Conservation (phyloP, 495 filamentous ascomycete genomes). For the Aspergillus biplanus region DNA sequence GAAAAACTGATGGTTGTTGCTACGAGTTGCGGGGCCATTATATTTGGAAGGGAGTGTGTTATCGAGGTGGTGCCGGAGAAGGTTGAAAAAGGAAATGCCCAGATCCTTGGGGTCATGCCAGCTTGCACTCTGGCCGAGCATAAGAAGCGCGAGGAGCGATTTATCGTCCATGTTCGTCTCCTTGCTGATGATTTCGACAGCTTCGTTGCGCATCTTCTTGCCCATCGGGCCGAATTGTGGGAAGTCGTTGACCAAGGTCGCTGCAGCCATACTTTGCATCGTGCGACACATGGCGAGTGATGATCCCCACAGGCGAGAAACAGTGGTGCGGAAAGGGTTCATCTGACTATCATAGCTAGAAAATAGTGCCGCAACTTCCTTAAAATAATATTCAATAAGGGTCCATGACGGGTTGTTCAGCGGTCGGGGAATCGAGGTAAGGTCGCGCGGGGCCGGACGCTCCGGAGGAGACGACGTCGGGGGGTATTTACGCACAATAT, state of each 20-base stretch:
- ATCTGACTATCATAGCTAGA: slow-evolving; percentile 62
- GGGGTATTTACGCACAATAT: slow-evolving; percentile 45
- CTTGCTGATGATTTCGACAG: slow-evolving; percentile 50
- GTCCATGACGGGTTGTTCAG: slow-evolving; percentile 55
- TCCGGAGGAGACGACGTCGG: slow-evolving; percentile 26
- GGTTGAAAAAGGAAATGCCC: slow-evolving; percentile 54
- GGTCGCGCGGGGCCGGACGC: slow-evolving; percentile 26
- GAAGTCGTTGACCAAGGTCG: slow-evolving; percentile 59
- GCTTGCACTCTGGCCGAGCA: slow-evolving; percentile 59
- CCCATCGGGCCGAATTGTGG: slow-evolving; percentile 57
- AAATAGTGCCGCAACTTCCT: slow-evolving; percentile 59
- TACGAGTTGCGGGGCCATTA: slow-evolving; percentile 20
- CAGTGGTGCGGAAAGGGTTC: slow-evolving; percentile 60
- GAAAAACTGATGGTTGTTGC: slow-evolving; percentile 60
- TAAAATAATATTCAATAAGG: slow-evolving; percentile 64
- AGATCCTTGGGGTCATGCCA: slow-evolving; percentile 61
- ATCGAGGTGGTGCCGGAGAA: slow-evolving; percentile 49
- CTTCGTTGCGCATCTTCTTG: slow-evolving; percentile 55
- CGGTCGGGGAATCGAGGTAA: slow-evolving; percentile 41
- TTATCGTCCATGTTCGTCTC: slow-evolving; percentile 52
- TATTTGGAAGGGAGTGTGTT: slow-evolving; percentile 29
- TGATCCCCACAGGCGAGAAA: slow-evolving; percentile 58
- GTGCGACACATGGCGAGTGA: slow-evolving; percentile 60
- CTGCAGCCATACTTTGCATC: slow-evolving; percentile 65
- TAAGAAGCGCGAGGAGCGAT: slow-evolving; percentile 54